Evolutionary conservation across 106 monocot genomes (phyloP).

Genomic region (Dioscorea alata): DNA sequence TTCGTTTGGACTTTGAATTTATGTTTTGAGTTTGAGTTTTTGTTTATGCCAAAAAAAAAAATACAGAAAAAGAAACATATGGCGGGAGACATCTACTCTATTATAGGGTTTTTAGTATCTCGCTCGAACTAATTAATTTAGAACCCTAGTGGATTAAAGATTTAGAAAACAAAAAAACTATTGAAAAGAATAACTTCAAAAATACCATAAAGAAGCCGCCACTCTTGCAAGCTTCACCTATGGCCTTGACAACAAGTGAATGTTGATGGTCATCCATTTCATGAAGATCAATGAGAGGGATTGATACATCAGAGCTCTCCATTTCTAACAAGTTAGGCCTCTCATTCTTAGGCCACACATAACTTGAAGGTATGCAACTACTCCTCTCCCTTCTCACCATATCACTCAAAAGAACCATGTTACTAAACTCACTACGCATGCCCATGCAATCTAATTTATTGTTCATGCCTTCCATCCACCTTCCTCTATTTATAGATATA

Average conservation of each 20-base stretch:
- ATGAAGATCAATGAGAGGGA: slow-evolving; percentile 2
- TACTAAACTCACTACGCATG: no score
- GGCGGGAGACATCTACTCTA: no score
- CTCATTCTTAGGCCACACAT: not conserved
- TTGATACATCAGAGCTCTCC: not conserved
- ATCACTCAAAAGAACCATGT: no score
- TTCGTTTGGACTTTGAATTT: no score
- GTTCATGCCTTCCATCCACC: no score
- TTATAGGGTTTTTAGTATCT: no score
- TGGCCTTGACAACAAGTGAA: not conserved
- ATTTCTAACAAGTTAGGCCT: not conserved
- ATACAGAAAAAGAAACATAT: no score
- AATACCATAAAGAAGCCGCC: not conserved
- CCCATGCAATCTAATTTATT: no score
- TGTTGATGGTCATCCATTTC: not conserved
- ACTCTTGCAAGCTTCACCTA: not conserved
- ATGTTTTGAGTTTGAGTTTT: no score
- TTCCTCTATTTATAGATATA: no score
- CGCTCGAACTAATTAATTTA: not conserved
- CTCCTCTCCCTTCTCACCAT: not conserved
- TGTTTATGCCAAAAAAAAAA: no score
- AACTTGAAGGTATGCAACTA: not conserved
- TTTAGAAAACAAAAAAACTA: not conserved
- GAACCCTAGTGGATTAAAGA: not conserved
- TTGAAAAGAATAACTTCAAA: not conserved